Percentiles rank a stretch among this genome's conserved stretches.
Conservation (phyloP, 352 stramenopile genomes). For the Phytophthora multivora region DNA sequence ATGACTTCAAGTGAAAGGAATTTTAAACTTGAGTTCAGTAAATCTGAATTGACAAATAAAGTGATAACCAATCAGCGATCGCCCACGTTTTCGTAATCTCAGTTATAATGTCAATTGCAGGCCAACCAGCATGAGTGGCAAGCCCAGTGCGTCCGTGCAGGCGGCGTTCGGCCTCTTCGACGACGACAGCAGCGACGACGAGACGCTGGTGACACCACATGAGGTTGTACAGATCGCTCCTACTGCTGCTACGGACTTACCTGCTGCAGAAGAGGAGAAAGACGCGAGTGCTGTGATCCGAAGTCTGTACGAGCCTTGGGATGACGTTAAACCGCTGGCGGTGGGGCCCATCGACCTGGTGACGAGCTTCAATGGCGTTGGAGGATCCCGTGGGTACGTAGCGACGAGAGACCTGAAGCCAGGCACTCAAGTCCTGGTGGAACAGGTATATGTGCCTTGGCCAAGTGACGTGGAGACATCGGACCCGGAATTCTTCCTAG, state of each 20-base stretch:
- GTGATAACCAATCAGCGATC: no score
- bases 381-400: conserved; percentile 90
- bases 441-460: conserved; percentile 92
- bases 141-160: conserved; percentile 60
- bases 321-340: conserved; percentile 80
- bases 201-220: conserved; percentile 28
- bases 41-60: no score
- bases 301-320: conserved; percentile 69
- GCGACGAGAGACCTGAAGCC: conserved; percentile 76
- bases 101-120: conserved; percentile 6
- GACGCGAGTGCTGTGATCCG: conserved; percentile 17
- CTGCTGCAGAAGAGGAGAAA: conserved; percentile 12
- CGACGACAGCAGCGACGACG: conserved; percentile 78
- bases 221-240: conserved; percentile 27
- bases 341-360: conserved; percentile 81
- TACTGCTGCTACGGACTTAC: background rate
- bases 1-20: no score
- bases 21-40: no score
- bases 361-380: conserved; percentile 55
- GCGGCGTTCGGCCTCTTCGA: conserved; percentile 85
- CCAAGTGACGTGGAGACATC: conserved; percentile 81
- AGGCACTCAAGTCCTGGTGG: conserved; percentile 90
- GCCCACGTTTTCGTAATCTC: background rate
- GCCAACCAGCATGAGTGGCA: conserved; percentile 24
- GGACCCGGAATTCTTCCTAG: conserved; percentile 83